A percentile compares a stretch with the other conserved stretches of the same genome.
Conservation (phyloP, 2,329 filamentous ascomycete genomes). For the Stromatinia cepivora region DNA sequence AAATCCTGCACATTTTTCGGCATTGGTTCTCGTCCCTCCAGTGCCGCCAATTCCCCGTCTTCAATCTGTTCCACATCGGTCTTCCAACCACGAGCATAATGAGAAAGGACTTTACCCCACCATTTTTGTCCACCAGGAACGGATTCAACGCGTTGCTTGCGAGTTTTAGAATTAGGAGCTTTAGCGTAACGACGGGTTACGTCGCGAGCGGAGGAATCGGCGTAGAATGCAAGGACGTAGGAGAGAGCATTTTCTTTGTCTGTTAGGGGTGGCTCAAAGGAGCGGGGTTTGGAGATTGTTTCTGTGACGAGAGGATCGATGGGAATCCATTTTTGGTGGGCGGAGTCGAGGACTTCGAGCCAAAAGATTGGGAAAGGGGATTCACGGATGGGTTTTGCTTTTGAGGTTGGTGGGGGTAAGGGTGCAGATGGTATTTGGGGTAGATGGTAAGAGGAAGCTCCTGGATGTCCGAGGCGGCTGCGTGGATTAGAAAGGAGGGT, state of each 20-base stretch:
- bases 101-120: conserved; percentile 54
- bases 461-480: conserved; percentile 40
- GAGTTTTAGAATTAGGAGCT: conserved; percentile 86
- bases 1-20: conserved; percentile 85
- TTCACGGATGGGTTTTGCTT: conserved; percentile 56
- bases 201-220: conserved; percentile 75
- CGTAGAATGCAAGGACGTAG: conserved; percentile 85
- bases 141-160: conserved; percentile 74
- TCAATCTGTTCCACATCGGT: conserved; percentile 82
- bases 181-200: conserved; percentile 87
- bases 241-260: conserved; percentile 75
- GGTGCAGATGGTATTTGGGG: conserved; percentile 51
- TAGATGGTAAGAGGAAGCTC: conserved; percentile 54
- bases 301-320: conserved; percentile 82
- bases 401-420: conserved; percentile 43
- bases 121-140: conserved; percentile 51
- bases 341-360: conserved; percentile 87
- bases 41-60: conserved; percentile 69
- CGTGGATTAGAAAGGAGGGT: conserved; percentile 32
- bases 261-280: conserved; percentile 78
- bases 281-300: conserved; percentile 72
- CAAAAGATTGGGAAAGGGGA: conserved; percentile 85
- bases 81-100: conserved; percentile 47
- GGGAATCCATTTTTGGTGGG: conserved; percentile 87
- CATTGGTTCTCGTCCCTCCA: conserved; percentile 77